Conservation (phyloP, 768 basidiomycete genomes). For the Termitomyces sp. region DNA sequence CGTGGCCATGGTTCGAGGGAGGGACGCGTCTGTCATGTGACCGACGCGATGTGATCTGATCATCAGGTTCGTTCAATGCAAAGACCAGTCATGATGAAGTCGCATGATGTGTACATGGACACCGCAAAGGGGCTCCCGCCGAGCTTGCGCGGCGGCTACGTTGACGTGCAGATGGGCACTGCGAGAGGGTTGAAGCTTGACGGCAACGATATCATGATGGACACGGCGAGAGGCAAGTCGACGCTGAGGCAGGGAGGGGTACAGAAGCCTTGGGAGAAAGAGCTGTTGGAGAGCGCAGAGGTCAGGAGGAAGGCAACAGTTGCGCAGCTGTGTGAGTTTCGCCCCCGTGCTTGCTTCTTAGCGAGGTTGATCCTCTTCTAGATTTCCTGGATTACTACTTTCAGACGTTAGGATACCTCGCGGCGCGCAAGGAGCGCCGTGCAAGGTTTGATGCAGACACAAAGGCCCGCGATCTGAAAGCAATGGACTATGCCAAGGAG, state of each 20-base stretch:
- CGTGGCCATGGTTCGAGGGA: neutral
- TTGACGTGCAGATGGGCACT: conserved; percentile 71
- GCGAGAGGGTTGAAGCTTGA: conserved; percentile 50
- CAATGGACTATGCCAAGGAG: conserved; percentile 63
- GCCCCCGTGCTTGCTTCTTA: neutral
- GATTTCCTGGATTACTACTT: conserved; percentile 99
- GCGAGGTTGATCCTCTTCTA: conserved; percentile 20
- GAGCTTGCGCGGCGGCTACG: conserved; percentile 7
- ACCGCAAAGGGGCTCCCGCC: conserved; percentile 59
- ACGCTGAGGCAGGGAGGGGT: conserved; percentile 55
- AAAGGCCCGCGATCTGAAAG: conserved; percentile 51
- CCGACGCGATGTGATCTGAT: conserved; percentile 7
- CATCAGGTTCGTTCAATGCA: neutral
- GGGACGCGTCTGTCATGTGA: conserved; percentile 14
- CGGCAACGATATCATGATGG: conserved; percentile 59
- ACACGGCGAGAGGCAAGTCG: conserved; percentile 49
- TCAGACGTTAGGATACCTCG: conserved; percentile 86
- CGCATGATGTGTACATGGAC: conserved; percentile 58
- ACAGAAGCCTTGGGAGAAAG: conserved; percentile 79
- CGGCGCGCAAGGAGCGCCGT: conserved; percentile 80
- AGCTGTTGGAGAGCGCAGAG: conserved; percentile 79
- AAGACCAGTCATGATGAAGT: conserved; percentile 3
- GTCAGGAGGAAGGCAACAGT: conserved; percentile 95
- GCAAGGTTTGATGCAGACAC: conserved; percentile 83
- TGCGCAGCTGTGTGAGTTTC: conserved; percentile 83